phyloP scores from a whole-genome alignment of 2,329 filamentous ascomycete species.

The Fragosphaeria purpurea region DNA sequence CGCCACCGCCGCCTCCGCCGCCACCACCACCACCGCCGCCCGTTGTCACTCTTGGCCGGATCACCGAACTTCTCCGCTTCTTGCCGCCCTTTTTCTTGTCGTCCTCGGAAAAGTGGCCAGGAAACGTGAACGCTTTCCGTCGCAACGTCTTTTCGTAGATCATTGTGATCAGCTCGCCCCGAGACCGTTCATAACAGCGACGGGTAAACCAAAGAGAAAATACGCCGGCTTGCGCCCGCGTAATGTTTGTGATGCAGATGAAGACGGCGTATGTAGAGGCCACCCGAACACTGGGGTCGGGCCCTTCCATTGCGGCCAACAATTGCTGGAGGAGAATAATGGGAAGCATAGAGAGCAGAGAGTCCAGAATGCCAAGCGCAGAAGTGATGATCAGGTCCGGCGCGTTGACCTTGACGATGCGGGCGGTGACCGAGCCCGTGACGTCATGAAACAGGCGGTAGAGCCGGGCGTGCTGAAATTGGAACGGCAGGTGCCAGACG shows the following conservation, averaged over 20 bases:
- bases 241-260: conserved; percentile 49
- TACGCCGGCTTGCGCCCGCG: conserved; percentile 55
- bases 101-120: conserved; percentile 20
- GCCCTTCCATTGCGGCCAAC: conserved; percentile 53
- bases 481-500: conserved; percentile 69
- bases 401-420: conserved; percentile 66
- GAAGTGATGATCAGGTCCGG: conserved; percentile 65
- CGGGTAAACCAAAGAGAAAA: conserved; percentile 74
- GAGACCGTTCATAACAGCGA: conserved; percentile 70
- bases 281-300: conserved; percentile 37
- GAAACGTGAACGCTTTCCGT: conserved; percentile 62
- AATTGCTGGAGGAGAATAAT: conserved; percentile 66
- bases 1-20: background rate
- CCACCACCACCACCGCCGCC: conserved; percentile 2
- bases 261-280: conserved; percentile 57
- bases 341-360: conserved; percentile 42
- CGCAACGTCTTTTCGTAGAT: conserved; percentile 43
- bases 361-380: conserved; percentile 52
- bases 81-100: conserved; percentile 19
- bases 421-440: conserved; percentile 58
- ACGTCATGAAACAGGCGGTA: conserved; percentile 67
- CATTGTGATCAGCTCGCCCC: conserved; percentile 73
- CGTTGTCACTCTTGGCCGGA: background rate
- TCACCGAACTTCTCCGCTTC: conserved; percentile 7
- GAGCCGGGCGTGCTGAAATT: conserved; percentile 70